phyloP scores from a whole-genome alignment of 257 asterid species.

The Solanum infundibuliforme region DNA sequence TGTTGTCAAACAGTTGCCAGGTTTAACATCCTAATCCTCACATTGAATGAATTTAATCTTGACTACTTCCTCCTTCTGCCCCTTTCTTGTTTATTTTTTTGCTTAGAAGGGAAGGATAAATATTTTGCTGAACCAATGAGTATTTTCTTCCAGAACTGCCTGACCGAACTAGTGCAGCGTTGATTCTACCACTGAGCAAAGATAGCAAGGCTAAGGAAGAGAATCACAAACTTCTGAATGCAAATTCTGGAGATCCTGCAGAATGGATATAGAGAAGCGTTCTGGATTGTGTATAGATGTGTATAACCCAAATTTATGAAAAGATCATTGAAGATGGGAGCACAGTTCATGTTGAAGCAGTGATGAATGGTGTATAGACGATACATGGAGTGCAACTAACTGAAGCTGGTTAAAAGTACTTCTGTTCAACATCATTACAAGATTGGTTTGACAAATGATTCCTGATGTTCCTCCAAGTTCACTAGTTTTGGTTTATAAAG shows the following conservation, averaged over 20 bases:
- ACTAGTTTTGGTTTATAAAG: conserved; percentile 1
- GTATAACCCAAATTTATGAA: conserved; percentile 42
- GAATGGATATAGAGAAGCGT: conserved; percentile 27
- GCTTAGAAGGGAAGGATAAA: background rate
- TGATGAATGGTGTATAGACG: conserved; percentile 9
- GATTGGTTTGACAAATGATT: background rate
- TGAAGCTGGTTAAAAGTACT: background rate
- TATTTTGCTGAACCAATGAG: background rate
- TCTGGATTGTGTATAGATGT: conserved; percentile 16
- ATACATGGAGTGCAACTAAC: background rate
- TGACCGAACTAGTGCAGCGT: conserved; percentile 51
- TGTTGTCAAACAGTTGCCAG: conserved; percentile 41
- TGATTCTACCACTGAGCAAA: conserved; percentile 56
- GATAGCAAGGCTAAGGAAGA: conserved; percentile 61
- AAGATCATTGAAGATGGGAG: conserved; percentile 30
- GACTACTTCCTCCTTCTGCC: background rate
- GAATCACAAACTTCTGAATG: conserved; percentile 35
- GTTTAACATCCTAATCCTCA: background rate
- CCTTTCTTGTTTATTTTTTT: background rate
- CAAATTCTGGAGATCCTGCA: conserved; percentile 35
- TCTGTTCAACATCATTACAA: background rate
- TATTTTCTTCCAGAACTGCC: conserved; percentile 50
- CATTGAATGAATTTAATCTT: background rate
- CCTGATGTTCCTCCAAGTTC: background rate
- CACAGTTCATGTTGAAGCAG: conserved; percentile 21